Base-by-base conservation (phyloP, 106 monocot genomes). In the Acorus calamus region DNA sequence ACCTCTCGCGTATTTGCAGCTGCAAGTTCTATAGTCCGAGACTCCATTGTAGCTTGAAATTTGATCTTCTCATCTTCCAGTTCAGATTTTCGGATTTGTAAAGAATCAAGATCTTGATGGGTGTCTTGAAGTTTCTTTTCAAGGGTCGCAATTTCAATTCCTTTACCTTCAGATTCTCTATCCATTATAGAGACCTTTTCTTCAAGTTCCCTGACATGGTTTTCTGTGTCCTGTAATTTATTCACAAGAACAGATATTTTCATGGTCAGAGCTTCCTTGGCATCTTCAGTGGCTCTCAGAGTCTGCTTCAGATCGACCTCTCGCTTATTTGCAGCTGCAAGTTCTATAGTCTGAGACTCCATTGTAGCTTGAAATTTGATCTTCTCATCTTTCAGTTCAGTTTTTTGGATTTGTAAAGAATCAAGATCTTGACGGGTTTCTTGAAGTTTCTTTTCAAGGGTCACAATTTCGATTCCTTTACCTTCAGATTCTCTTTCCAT, bases 41-140 rank as follows among this genome's bases (percentile, higher is more conserved):
- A 28, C 28, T 28, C 28, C 28, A 28, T 28, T 28, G 28, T 59
- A 77, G 70, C 58, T 77, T 77, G 44, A 71, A 77, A 11, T 72
- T 64, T n/a, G 41, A 42, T 3, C 13, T 56, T 64, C 53, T 73
- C 65, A 2, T 66, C 55, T 57, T 54, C 50, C n/a, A 84, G 42
- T 7, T 50, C 53, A 28, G 50, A n/a, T 68, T 75, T 75, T 61
- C 70, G 71, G 61, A 78, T 66, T 69, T 76, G 28, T 28, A 28
- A 28, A 28, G 28, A 28, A 28, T 28, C 28, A 28, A 28, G 28
- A 28, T 28, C 28, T 28, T 28, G 28, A 28, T 28, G 28, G 28
- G 28, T 28, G 28, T 28, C 28, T 28, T 28, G 28, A 28, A 28
- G 28, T 28, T 28, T 28, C 28, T 28, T 28, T 28, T 28, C 28